A percentile compares a stretch with the other conserved stretches of the same genome.
Conservation (phyloP, 2,329 filamentous ascomycete genomes). For the Pyricularia grisea region DNA sequence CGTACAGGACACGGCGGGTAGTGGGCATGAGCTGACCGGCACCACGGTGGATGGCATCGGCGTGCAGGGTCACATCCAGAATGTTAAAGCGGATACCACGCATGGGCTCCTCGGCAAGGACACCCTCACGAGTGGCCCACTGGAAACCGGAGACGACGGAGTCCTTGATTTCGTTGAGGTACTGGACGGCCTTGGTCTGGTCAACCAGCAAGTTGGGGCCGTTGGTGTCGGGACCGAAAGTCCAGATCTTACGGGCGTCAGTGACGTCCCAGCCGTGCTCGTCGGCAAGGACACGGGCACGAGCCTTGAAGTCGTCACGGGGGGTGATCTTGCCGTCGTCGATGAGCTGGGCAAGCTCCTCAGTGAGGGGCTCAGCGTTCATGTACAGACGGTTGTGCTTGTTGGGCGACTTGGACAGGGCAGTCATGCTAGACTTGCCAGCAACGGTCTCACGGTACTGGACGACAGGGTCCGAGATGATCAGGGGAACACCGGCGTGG, state of each 20-base stretch:
- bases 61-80: constrained; percentile 98
- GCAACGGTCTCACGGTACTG: constrained; percentile 96
- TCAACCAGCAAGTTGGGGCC: constrained; percentile 98
- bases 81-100: constrained; percentile 97
- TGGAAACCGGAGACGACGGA: constrained; percentile 99
- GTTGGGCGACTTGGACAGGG: constrained; percentile 99
- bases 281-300: constrained; percentile 91
- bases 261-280: constrained; percentile 99
- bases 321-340: constrained; percentile 86
- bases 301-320: constrained; percentile 97
- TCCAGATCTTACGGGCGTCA: constrained; percentile 99
- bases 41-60: constrained; percentile 99
- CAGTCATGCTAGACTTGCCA: constrained; percentile 81
- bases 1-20: constrained; percentile 94
- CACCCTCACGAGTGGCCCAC: constrained; percentile 97
- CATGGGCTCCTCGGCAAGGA: constrained; percentile 97
- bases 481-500: constrained; percentile 96
- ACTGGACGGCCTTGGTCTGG: constrained; percentile 99
- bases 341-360: constrained; percentile 87
- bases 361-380: constrained; percentile 77
- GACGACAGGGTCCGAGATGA: constrained; percentile 96
- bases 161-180: constrained; percentile 99
- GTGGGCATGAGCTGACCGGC: constrained; percentile 98
- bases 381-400: constrained; percentile 99
- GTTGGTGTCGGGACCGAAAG: constrained; percentile 95